A percentile compares a stretch with the other conserved stretches of the same genome.
These are phyloP conservation scores for Cutaneotrichosporon dermatis DNA, from an alignment of 1,284 basidiomycete species.

Conservation along the genomic window DNA sequence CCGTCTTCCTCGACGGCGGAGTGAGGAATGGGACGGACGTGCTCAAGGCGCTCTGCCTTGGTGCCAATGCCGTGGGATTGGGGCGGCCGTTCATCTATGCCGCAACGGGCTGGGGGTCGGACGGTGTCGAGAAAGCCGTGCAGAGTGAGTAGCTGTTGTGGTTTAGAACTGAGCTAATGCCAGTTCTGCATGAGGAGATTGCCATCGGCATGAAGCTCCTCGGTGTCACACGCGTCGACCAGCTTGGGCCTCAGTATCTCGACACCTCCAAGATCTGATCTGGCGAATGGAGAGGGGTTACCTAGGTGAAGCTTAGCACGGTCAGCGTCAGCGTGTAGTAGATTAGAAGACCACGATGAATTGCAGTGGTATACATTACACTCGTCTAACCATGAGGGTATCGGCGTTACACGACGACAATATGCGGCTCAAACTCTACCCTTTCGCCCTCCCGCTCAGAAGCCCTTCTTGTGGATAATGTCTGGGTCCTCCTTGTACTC, in stretches of 20 bases:
- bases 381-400: background rate
- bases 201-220: constrained; percentile 69
- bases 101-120: constrained; percentile 77
- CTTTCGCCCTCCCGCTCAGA: constrained; percentile 19
- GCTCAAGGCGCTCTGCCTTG: constrained; percentile 81
- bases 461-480: constrained; percentile 68
- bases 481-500: constrained; percentile 99
- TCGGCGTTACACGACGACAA: constrained; percentile 1
- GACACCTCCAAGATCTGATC: constrained; percentile 25
- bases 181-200: constrained; percentile 72
- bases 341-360: background rate
- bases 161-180: background rate
- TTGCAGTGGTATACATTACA: constrained; percentile 1
- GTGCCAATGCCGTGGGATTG: constrained; percentile 79
- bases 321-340: too few relatives aligned
- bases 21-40: constrained; percentile 80
- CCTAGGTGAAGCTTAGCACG: too few relatives aligned
- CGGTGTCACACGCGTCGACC: constrained; percentile 60
- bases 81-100: constrained; percentile 82
- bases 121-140: constrained; percentile 67
- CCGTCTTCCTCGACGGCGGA: constrained; percentile 83
- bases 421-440: background rate
- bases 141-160: constrained; percentile 33
- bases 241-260: constrained; percentile 38
- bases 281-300: too few relatives aligned